A percentile compares a stretch with the other conserved stretches of the same genome.
Evolutionary conservation across 257 asterid genomes (phyloP).

Genomic region (Dorcoceras hygrometricum): DNA sequence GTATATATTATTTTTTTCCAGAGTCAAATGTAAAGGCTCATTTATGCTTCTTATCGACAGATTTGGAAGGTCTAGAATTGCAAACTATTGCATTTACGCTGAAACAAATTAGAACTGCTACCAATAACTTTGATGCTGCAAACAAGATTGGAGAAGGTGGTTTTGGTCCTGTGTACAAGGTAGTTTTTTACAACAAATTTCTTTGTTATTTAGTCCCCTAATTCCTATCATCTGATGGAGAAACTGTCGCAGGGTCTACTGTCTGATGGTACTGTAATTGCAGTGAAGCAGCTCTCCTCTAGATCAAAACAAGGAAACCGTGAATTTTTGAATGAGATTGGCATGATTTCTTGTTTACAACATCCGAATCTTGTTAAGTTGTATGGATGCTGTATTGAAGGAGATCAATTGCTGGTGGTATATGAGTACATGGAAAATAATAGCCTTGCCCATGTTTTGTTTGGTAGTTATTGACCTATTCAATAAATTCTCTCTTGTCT

Average conservation of each 20-base stretch:
- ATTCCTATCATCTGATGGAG: no score
- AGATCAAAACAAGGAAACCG: slow-evolving; percentile 63
- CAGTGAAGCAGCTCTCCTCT: slow-evolving; percentile 64
- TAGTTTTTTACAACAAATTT: neutral
- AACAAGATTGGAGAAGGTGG: no score
- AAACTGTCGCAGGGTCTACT: slow-evolving; percentile 50
- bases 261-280: slow-evolving; percentile 48
- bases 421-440: slow-evolving; percentile 72
- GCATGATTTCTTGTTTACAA: slow-evolving; percentile 55
- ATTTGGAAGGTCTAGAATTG: slow-evolving; percentile 50
- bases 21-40: slow-evolving; percentile 4
- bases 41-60: slow-evolving; percentile 29
- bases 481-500: no score
- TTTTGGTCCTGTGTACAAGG: slow-evolving; percentile 59
- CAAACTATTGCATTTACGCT: slow-evolving; percentile 46
- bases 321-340: slow-evolving; percentile 60
- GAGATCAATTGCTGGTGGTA: slow-evolving; percentile 52
- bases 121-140: slow-evolving; percentile 40
- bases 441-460: slow-evolving; percentile 53
- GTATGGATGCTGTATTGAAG: slow-evolving; percentile 72
- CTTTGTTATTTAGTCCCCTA: no score
- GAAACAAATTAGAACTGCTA: slow-evolving; percentile 61
- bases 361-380: slow-evolving; percentile 63
- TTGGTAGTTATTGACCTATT: no score
- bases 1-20: neutral